phyloP scores from a whole-genome alignment of 768 basidiomycete species.

The Leucosporidium yakuticum region DNA sequence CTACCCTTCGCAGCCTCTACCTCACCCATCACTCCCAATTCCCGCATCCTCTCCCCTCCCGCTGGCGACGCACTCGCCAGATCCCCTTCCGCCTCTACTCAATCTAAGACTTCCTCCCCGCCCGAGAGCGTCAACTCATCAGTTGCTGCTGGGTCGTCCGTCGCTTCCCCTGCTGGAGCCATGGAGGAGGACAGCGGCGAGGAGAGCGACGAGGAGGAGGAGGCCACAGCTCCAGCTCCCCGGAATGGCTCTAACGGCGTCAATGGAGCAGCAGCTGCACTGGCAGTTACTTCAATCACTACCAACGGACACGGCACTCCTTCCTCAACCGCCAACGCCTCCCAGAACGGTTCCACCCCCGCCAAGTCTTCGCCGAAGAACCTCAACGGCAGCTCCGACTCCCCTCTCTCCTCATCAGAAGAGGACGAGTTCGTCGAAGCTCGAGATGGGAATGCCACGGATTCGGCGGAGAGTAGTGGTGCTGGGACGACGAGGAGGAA shows the following conservation, averaged over 20 bases:
- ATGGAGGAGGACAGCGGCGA: background rate
- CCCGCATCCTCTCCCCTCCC: conserved; percentile 18
- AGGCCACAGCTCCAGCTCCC: background rate
- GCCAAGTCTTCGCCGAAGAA: no score
- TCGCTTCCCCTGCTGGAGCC: background rate
- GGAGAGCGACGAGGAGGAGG: conserved; percentile 3
- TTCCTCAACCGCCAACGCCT: no score
- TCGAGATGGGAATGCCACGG: background rate
- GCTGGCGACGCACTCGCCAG: conserved; percentile 1
- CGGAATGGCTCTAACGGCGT: no score
- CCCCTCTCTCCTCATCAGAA: no score
- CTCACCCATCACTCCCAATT: conserved; percentile 16
- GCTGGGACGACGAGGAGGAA: background rate
- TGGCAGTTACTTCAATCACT: no score
- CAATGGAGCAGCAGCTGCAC: no score
- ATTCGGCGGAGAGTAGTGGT: background rate
- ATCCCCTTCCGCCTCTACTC: conserved; percentile 9
- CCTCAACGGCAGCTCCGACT: no score
- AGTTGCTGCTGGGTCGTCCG: background rate
- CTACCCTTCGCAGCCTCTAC: conserved; percentile 5
- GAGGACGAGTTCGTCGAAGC: conserved; percentile 3
- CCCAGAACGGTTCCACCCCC: no score
- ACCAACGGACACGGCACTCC: no score
- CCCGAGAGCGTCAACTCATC: background rate
- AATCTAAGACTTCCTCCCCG: background rate